Percentiles rank a stretch among this genome's conserved stretches.
These are phyloP conservation scores for Dichotomocladium elegans DNA, from an alignment of 371 early-diverging fungal genomes.

Conservation along the genomic window DNA sequence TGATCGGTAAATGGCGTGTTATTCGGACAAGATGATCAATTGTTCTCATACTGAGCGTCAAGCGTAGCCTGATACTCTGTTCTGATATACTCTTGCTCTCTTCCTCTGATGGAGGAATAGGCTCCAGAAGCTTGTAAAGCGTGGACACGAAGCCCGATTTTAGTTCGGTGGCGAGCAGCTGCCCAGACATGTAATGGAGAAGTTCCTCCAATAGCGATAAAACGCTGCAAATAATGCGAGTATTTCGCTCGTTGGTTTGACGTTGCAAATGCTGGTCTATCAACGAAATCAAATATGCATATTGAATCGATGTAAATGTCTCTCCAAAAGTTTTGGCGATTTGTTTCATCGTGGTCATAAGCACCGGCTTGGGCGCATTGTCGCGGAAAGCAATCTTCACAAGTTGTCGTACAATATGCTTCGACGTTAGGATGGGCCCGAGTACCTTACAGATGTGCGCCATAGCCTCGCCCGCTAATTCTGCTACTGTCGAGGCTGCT, in stretches of 20 bases:
- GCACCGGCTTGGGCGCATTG: conserved; percentile 29
- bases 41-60: conserved; percentile 52
- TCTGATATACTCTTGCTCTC: conserved; percentile 10
- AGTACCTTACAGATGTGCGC: conserved; percentile 49
- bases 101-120: conserved; percentile 17
- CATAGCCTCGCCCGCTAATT: conserved; percentile 49
- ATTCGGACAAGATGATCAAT: conserved; percentile 53
- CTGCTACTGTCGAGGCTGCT: conserved; percentile 9
- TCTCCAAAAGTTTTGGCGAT: conserved; percentile 58
- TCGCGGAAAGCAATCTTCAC: conserved; percentile 56
- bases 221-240: conserved; percentile 26
- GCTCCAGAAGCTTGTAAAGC: conserved; percentile 39
- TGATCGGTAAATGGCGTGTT: conserved; percentile 36
- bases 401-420: conserved; percentile 59
- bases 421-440: conserved; percentile 59
- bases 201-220: conserved; percentile 36
- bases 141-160: conserved; percentile 46
- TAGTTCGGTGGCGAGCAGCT: conserved; percentile 36
- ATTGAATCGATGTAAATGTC: conserved; percentile 63
- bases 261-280: conserved; percentile 15
- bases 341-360: conserved; percentile 41
- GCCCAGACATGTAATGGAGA: conserved; percentile 36
- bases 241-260: conserved; percentile 17
- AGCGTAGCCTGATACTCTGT: conserved; percentile 17
- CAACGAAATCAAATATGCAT: conserved; percentile 50